Base-by-base conservation (phyloP, 2,329 filamentous ascomycete species). In the Aureobasidium uvarum region DNA sequence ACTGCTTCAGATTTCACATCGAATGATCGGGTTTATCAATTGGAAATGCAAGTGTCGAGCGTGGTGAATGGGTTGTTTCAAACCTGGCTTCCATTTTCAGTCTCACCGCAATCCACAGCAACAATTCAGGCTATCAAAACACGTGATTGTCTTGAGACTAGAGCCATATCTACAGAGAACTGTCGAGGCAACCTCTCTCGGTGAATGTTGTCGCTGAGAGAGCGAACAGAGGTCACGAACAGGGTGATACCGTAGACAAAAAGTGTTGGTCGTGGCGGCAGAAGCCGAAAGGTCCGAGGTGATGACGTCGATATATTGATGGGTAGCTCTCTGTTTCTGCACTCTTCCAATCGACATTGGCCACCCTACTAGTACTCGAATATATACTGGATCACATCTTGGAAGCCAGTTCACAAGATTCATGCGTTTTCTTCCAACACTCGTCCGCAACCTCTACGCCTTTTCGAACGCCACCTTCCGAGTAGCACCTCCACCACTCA, bases 391-490 rank as follows among this genome's bases (percentile, higher is more conserved):
- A 43, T 33, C 1, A 6, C 3, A 45, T 3, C 52, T 20, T 18
- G 3, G 18, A 28, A 56, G 1, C 7, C 36, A 39, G 20, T 56
- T 8, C 14, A 56, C 8, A 56, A 58, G 23, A 45, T 43, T 33
- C 70, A 83, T 84, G 82, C 82, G 81, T 74, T 74, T 82, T 66
- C 78, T 83, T 62, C 77, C 80, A 58, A 78, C 74, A 59, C 70
- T 83, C 71, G 71, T 83, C 66, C 80, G 80, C 71, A 80, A 79
- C 20, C 75, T 84, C 72, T 78, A 81, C 74, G 75, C 80, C 54
- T 74, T 80, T 72, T 74, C 74, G 68, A 83, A 81, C 74, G 77
- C 77, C 46, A 81, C 78, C 10, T 58, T 73, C 38, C 70, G 72
- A 56, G 62, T 77, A 31, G 70, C 75, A 66, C 73, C 68, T 62